Conservation (phyloP, 768 basidiomycete genomes). For the Gloeostereum incarnatum region DNA sequence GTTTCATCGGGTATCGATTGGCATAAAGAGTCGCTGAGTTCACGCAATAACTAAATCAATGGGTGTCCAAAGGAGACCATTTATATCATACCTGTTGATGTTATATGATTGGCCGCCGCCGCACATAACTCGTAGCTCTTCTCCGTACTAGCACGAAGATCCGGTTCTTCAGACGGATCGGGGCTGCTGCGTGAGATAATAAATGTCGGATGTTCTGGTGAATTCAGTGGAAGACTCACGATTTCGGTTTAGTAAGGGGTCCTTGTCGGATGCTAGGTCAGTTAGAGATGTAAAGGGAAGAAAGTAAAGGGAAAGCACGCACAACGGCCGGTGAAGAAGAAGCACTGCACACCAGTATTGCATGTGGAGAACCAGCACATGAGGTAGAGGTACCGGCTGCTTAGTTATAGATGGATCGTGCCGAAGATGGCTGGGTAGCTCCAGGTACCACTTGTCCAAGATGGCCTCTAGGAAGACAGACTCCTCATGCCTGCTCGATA, state of each 20-base stretch:
- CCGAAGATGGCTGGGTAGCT: conserved; percentile 59
- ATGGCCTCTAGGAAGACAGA: conserved; percentile 46
- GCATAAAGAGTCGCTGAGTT: conserved; percentile 45
- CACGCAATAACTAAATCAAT: conserved; percentile 1
- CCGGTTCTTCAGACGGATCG: conserved; percentile 38
- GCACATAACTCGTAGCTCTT: conserved; percentile 69
- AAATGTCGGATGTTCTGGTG: neutral
- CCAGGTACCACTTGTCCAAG: conserved; percentile 69
- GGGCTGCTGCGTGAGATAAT: conserved; percentile 16
- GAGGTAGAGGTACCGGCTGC: conserved; percentile 41
- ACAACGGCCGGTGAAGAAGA: conserved; percentile 75
- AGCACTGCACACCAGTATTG: conserved; percentile 79
- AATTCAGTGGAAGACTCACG: conserved; percentile 17
- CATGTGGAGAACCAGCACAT: conserved; percentile 72
- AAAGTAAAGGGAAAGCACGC: conserved; percentile 18
- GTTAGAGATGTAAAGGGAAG: conserved; percentile 6
- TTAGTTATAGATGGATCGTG: conserved; percentile 43
- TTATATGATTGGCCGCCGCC: conserved; percentile 72
- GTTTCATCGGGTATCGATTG: conserved; percentile 51
- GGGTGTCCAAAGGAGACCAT: neutral
- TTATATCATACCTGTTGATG: conserved; percentile 45
- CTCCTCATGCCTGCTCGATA: conserved; percentile 48
- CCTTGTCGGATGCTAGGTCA: conserved; percentile 30
- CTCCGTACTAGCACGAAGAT: conserved; percentile 42
- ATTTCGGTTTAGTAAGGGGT: conserved; percentile 23